phyloP scores from a whole-genome alignment of 83 land plant genomes.

The Picea engelmannii region DNA sequence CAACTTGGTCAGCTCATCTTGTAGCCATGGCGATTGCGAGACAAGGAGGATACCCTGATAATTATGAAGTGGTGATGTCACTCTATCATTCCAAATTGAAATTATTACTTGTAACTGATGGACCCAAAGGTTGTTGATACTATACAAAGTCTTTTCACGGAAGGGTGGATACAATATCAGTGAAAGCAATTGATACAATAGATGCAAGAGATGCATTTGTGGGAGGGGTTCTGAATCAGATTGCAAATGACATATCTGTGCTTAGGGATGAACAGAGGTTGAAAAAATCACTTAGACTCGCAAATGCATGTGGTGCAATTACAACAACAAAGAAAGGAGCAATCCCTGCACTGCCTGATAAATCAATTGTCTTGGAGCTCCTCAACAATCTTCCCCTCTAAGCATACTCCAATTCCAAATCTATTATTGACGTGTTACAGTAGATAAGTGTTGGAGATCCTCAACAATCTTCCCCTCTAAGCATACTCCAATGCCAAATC shows the following conservation, averaged over 20 bases:
- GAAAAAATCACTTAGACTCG: conserved; percentile 53
- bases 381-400: conserved; percentile 2
- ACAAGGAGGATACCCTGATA: conserved; percentile 11
- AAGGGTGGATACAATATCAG: conserved; percentile 33
- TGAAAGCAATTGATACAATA: conserved; percentile 55
- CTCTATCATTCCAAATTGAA: conserved; percentile 24
- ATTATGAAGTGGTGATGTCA: conserved; percentile 18
- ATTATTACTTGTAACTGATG: conserved; percentile 32
- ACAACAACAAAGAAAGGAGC: conserved; percentile 72
- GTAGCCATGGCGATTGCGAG: no score
- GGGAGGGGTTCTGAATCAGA: conserved; percentile 46
- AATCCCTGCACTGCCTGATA: conserved; percentile 66
- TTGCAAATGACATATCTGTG: conserved; percentile 41
- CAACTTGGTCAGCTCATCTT: no score
- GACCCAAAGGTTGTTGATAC: conserved; percentile 35
- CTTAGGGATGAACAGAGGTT: conserved; percentile 59
- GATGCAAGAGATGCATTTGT: conserved; percentile 71
- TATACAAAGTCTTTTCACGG: conserved; percentile 48
- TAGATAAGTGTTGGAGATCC: conserved; percentile 29
- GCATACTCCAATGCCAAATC: no score
- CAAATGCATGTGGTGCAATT: conserved; percentile 28
- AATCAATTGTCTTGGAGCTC: conserved; percentile 23
- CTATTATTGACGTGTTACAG: no score
- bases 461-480: not conserved
- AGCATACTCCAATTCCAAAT: no score